Base-by-base conservation (phyloP, 441 rosid species). In the Cnidoscolus chayamansa region DNA sequence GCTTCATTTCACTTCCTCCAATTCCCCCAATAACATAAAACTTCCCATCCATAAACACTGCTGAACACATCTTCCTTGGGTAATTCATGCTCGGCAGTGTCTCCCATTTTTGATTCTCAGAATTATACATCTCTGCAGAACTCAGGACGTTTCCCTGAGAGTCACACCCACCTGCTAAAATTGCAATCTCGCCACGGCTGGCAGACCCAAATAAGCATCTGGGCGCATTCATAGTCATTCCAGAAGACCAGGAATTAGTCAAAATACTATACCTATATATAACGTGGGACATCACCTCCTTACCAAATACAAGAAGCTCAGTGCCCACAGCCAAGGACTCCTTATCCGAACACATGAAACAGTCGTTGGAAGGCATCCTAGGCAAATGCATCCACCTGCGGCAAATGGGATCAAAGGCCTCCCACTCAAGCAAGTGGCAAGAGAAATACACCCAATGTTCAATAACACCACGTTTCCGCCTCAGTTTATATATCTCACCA, bases 281-380 rank as follows among this genome's bases (percentile, higher is more conserved):
- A 43, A 91, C 94, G 76, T 92, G 87, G 66, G 90, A 73, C 53
- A 72, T 79, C 35, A 74, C 85, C 62, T 86, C 94, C 87, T 84
- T 85, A n/a, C 97, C 94, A 75, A 94, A 90, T 45, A 92, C 98
- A 62, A 92, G 97, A 32, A 94, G 89, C 72, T 94, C 94, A 0
- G 98, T 94, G 47, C 98, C 98, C 77, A 92, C 98, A 62, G 97
- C 98, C 81, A 94, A 74, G 31, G 98, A 94, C 81, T 94, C 98
- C 77, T 92, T 94, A 48, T 94, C 98, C 0, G 94, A 85, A 72
- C 84, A 88, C 84, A 81, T 89, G 76, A 92, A 89, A 78, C 86
- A 86, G 2, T 86, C 97, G 37, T 88, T 85, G 0, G 88, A 82
- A 78, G 90, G 81, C 97, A 92, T 94, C 54, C 84, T 80, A 2